phyloP scores from a whole-genome alignment of 441 rosid species.

The Gossypium davidsonii region DNA sequence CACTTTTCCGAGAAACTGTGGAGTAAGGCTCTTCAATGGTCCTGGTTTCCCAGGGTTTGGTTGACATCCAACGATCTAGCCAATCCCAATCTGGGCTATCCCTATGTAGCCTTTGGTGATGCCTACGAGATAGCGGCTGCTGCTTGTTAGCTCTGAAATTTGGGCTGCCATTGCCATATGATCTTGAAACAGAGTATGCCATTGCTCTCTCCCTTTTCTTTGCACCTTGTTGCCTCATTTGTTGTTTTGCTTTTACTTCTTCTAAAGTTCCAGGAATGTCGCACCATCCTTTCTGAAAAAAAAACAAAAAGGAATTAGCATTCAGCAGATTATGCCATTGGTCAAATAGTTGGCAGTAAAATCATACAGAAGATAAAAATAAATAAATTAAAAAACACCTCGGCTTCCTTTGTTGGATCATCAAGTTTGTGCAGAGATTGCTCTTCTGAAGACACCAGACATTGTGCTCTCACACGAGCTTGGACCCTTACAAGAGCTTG shows the following conservation, averaged over 20 bases:
- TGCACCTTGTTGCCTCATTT: conserved; percentile 62
- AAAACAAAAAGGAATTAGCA: conserved; percentile 2
- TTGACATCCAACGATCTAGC: conserved; percentile 74
- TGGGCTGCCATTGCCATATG: conserved; percentile 56
- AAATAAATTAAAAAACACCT: conserved; percentile 34
- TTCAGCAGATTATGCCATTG: background rate
- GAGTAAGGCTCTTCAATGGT: background rate
- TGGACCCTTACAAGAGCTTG: conserved; percentile 93
- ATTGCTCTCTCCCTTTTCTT: conserved; percentile 83
- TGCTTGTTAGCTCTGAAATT: conserved; percentile 37
- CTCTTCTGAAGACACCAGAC: conserved; percentile 28
- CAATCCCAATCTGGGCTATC: conserved; percentile 49
- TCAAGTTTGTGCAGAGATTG: conserved; percentile 19
- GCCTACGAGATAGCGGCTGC: conserved; percentile 27
- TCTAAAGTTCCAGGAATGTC: conserved; percentile 51
- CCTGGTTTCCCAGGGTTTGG: conserved; percentile 65
- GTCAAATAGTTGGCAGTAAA: background rate
- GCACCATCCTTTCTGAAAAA: conserved; percentile 74
- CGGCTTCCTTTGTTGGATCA: conserved; percentile 43
- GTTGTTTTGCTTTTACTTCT: conserved; percentile 48
- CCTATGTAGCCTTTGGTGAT: conserved; percentile 32
- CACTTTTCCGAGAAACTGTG: conserved; percentile 43
- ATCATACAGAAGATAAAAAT: background rate
- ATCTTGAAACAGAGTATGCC: conserved; percentile 45
- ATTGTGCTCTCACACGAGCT: conserved; percentile 61